Conservation (phyloP, 345 rosid species). For the Hibiscus tridactylites region DNA sequence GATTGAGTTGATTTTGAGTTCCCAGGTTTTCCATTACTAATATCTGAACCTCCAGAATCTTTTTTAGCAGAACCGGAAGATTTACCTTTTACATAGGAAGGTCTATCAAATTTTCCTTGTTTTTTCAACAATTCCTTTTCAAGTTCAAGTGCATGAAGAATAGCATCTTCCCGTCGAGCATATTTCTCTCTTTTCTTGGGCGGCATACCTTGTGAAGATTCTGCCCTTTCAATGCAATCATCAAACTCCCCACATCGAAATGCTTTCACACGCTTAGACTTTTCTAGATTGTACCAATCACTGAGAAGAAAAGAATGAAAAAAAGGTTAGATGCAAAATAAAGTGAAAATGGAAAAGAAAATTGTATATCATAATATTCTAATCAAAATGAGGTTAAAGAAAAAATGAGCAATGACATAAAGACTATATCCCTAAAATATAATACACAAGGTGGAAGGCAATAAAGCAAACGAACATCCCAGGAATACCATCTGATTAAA, state of each 20-base stretch:
- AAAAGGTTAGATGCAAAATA: neutral
- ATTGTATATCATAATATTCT: neutral
- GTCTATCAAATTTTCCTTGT: constrained; percentile 36
- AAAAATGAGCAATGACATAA: neutral
- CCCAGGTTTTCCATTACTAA: constrained; percentile 30
- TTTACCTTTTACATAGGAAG: constrained; percentile 27
- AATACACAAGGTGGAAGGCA: neutral
- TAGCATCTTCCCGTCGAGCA: constrained; percentile 96
- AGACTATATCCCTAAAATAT: neutral
- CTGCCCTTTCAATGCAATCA: no score
- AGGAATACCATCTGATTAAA: neutral
- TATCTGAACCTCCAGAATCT: constrained; percentile 39
- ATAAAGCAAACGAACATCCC: neutral
- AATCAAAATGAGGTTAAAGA: neutral
- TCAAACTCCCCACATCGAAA: no score
- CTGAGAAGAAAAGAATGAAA: constrained; percentile 26
- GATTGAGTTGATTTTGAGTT: constrained; percentile 24
- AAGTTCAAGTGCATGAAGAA: constrained; percentile 97
- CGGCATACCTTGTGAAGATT: no score
- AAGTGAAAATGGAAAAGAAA: neutral
- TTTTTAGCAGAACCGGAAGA: constrained; percentile 32
- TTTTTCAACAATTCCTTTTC: constrained; percentile 61
- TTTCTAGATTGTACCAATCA: constrained; percentile 99
- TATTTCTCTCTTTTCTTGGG: no score
- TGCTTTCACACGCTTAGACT: constrained; percentile 31